Base-by-base conservation (phyloP, 345 rosid genomes). In the Hibiscus tridactylites region DNA sequence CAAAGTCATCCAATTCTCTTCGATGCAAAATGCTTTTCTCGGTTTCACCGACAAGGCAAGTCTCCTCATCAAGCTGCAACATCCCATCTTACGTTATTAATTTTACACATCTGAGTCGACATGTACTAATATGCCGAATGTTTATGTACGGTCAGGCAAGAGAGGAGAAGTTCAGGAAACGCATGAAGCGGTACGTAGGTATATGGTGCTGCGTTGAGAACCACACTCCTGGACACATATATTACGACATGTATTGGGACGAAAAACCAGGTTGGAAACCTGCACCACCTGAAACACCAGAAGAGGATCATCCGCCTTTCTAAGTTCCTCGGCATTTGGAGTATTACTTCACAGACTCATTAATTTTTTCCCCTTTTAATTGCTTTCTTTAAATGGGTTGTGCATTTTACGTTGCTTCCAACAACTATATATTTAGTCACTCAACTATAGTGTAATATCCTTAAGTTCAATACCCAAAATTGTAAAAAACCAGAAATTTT, bases 211-310 rank as follows among this genome's bases (percentile, higher is more conserved):
- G 99, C 28, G 90, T 90, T 37, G 86, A 80, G 50, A 84, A 79
- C 85, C 92, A 87, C 75, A 74, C 75, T 58, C 97, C 97, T 0
- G 99, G 99, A 61, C 99, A 95, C 73, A 85, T 95, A 61, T 92
- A 92, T 70, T 95, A 95, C 44, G 97, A 92, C 77, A 89, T 89
- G 91, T 95, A 88, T 72, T 95, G 99, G 99, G 99, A 95, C 13
- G 92, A 92, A 88, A 92, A 92, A 82, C 91, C 99, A 0, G 84
- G 71, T 61, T 95, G 99, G 97, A 92, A 92, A 80, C 91, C 99
- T 2, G 68, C 81, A 59, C 98, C 98, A 15, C 98, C 97, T n/a
- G 89, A 84, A 78, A 83, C 89, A 16, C 68, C 89, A 3, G 84
- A 78, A 53, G 97, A 89, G 19, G 99, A 95, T 79, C 97, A 84